These are phyloP conservation scores for Plasmodium cynomolgi DNA, from an alignment of 169 alveolate species.

Conservation along the genomic window DNA sequence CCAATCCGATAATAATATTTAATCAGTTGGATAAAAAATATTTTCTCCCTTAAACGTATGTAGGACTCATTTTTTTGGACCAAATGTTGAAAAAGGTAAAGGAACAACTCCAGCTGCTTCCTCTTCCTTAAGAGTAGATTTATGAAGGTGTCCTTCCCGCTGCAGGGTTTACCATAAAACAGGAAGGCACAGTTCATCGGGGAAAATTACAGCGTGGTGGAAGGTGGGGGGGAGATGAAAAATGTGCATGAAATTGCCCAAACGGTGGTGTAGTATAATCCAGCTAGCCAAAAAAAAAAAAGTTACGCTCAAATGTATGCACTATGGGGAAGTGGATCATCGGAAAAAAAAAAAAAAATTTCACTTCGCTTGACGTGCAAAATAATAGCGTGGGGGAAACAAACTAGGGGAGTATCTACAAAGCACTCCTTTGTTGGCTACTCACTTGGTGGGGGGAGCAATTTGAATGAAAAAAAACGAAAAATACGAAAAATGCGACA, in stretches of 20 bases:
- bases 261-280: neutral
- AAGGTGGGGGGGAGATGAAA: neutral
- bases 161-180: slow-evolving; percentile 69
- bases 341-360: slow-evolving; percentile 12
- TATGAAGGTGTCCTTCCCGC: slow-evolving; percentile 71
- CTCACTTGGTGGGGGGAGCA: neutral
- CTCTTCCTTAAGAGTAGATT: slow-evolving; percentile 8
- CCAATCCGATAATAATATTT: slow-evolving; percentile 10
- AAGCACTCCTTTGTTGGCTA: neutral
- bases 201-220: neutral
- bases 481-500: neutral
- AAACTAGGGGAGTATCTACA: neutral
- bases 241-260: neutral
- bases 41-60: slow-evolving; percentile 1
- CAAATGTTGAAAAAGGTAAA: slow-evolving; percentile 13
- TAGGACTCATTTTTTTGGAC: neutral
- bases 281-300: slow-evolving; percentile 5
- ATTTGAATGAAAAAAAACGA: neutral
- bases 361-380: neutral
- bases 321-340: neutral
- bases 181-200: slow-evolving; percentile 32
- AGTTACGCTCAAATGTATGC: neutral
- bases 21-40: slow-evolving; percentile 32
- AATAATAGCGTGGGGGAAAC: neutral
- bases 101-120: neutral